A percentile compares a stretch with the other conserved stretches of the same genome.
Conservation (phyloP, 2,329 filamentous ascomycete genomes). For the Paradendryphiella salina region DNA sequence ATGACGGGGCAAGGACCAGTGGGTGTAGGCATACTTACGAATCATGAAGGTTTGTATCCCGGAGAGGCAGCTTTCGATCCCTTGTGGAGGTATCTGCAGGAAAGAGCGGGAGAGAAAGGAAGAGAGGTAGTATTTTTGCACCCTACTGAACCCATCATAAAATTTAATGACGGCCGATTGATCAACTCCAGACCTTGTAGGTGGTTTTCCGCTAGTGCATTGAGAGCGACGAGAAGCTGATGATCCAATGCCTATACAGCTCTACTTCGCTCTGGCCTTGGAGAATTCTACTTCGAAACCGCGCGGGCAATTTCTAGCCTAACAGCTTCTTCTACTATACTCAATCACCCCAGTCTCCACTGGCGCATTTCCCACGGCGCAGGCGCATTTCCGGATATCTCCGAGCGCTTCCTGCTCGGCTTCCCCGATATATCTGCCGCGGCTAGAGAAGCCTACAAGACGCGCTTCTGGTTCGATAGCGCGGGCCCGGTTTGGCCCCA, state of each 20-base stretch:
- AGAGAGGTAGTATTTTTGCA: slow-evolving; percentile 43
- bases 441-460: slow-evolving; percentile 35
- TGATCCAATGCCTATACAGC: slow-evolving; percentile 19
- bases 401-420: slow-evolving; percentile 41
- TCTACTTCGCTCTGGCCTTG: slow-evolving; percentile 40
- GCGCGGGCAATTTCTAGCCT: slow-evolving; percentile 43
- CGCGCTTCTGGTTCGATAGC: slow-evolving; percentile 45
- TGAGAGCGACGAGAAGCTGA: not conserved
- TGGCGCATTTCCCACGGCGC: slow-evolving; percentile 44
- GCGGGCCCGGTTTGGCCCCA: slow-evolving; percentile 45
- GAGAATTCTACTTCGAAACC: slow-evolving; percentile 47
- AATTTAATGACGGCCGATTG: slow-evolving; percentile 31
- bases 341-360: slow-evolving; percentile 37
- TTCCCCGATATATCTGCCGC: slow-evolving; percentile 32
- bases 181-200: slow-evolving; percentile 40
- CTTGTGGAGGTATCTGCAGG: slow-evolving; percentile 37
- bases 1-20: slow-evolving; percentile 35
- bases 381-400: slow-evolving; percentile 44
- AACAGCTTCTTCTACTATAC: slow-evolving; percentile 34
- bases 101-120: slow-evolving; percentile 14
- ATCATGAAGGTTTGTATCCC: slow-evolving; percentile 42
- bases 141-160: slow-evolving; percentile 42
- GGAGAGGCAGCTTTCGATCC: slow-evolving; percentile 33
- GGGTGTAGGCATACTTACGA: slow-evolving; percentile 42
- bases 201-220: slow-evolving; percentile 1